A percentile compares a stretch with the other conserved stretches of the same genome.
Evolutionary conservation across 1,139 yeast genomes (phyloP).

Genomic region (Candida sp.): DNA sequence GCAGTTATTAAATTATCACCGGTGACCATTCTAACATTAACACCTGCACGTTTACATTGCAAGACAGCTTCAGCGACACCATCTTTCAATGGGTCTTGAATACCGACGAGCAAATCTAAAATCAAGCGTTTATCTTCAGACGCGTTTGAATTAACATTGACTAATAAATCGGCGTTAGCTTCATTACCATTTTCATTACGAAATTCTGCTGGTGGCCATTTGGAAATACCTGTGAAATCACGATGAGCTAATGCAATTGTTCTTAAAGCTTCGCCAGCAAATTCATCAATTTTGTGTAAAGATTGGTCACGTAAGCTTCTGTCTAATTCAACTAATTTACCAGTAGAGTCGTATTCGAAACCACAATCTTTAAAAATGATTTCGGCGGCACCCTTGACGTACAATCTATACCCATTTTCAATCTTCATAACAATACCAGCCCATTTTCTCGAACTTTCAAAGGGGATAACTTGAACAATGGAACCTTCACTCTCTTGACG

Average conservation of each 20-base stretch:
- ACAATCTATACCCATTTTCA: constrained; percentile 54
- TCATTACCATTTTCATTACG: constrained; percentile 24
- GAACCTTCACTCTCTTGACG: constrained; percentile 34
- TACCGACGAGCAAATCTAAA: constrained; percentile 79
- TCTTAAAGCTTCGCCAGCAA: constrained; percentile 77
- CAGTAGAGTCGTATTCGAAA: constrained; percentile 18
- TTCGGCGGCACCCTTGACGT: constrained; percentile 94
- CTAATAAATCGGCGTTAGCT: constrained; percentile 48
- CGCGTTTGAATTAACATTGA: constrained; percentile 20
- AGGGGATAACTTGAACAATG: constrained; percentile 76
- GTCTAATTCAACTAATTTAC: constrained; percentile 18
- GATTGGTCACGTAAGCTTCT: constrained; percentile 31
- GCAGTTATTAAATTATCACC: constrained; percentile 95
- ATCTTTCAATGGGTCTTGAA: constrained; percentile 88
- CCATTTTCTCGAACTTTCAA: constrained; percentile 92
- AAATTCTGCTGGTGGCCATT: constrained; percentile 65
- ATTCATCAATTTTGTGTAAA: constrained; percentile 50
- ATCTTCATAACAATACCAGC: constrained; percentile 70
- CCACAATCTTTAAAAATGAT: constrained; percentile 66
- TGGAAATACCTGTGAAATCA: constrained; percentile 47
- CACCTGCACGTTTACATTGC: constrained; percentile 88
- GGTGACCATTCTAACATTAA: constrained; percentile 94
- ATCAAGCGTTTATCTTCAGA: constrained; percentile 34
- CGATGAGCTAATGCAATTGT: constrained; percentile 83
- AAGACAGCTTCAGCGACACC: constrained; percentile 90